Evolutionary conservation across 768 basidiomycete genomes (phyloP).

Genomic region (Ramaria sp.): DNA sequence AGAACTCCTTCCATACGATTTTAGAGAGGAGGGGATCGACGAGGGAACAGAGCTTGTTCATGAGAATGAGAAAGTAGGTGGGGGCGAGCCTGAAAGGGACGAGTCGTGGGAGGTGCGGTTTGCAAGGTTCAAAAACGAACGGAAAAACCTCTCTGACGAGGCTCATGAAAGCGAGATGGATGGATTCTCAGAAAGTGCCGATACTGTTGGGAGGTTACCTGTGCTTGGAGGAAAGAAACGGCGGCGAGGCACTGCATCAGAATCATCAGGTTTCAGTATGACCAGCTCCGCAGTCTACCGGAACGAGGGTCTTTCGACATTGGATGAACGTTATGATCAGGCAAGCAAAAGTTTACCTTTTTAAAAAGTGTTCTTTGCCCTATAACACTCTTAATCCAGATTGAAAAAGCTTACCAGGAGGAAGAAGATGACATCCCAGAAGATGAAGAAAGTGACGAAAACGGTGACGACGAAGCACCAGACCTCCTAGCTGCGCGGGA

Average conservation of each 20-base stretch:
- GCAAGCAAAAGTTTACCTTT: slow-evolving; percentile 29
- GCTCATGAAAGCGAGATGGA: slow-evolving; percentile 34
- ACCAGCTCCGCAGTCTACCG: slow-evolving; percentile 93
- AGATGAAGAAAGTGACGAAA: slow-evolving; percentile 22
- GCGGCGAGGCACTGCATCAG: slow-evolving; percentile 64
- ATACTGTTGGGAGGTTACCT: slow-evolving; percentile 74
- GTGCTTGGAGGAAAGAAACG: slow-evolving; percentile 68
- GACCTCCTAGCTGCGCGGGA: slow-evolving; percentile 71
- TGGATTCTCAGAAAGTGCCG: slow-evolving; percentile 61
- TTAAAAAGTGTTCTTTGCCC: neutral
- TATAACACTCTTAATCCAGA: slow-evolving; percentile 30
- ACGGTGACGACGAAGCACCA: slow-evolving; percentile 50
- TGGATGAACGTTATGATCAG: slow-evolving; percentile 93
- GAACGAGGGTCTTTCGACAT: slow-evolving; percentile 74
- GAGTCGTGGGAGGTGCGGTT: slow-evolving; percentile 72
- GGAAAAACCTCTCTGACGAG: slow-evolving; percentile 17
- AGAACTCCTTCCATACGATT: slow-evolving; percentile 57
- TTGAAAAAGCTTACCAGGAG: slow-evolving; percentile 64
- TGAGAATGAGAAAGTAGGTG: slow-evolving; percentile 18
- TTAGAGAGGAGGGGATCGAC: slow-evolving; percentile 40
- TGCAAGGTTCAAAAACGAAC: slow-evolving; percentile 60
- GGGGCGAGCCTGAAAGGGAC: slow-evolving; percentile 23
- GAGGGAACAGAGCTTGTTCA: slow-evolving; percentile 21
- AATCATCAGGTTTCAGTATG: slow-evolving; percentile 94
- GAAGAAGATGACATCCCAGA: slow-evolving; percentile 27